Evolutionary conservation across 2,329 filamentous ascomycete genomes (phyloP), one percentile per base, ranked within the genome.

Genomic region (Hypoxylon sp.): DNA sequence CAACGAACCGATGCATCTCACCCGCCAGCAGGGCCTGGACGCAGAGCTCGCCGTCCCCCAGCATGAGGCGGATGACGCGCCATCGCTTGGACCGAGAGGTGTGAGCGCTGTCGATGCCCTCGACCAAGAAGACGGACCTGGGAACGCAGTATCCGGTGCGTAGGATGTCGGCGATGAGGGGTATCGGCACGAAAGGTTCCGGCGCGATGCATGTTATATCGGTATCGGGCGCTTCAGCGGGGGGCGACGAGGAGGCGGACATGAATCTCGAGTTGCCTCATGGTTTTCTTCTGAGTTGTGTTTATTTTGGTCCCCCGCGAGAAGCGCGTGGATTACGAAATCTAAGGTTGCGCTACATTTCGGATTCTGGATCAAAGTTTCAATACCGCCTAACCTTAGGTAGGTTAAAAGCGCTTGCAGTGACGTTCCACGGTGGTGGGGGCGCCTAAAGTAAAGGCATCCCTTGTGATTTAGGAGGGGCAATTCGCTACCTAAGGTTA

Each of bases 21-120:
- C 78, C 74, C 6, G 74, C 72, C 43, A 86, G 71, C 6, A 87
- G 72, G 0, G 83, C 83, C 70, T 87, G 84, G n/a, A 87, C 78
- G 65, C 82, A 86, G 3, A 85, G 71, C 68, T 82, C 77, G 1
- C 84, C 84, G 65, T 87, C 85, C 37, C 84, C 81, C 0, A 87
- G 78, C 0, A 86, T 56, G 10, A 87, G 66, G 1, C 84, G 78
- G 0, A 85, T 69, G 1, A 77, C 75, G 30, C 82, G 80, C 78
- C 81, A 81, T 71, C 76, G 70, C 69, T 65, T 69, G 22, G 74
- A 75, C 11, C 52, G 64, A 1, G 79, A 76, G 0, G 81, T 73
- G 0, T 79, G 71, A 0, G 77, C 63, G 15, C 68, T 54, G 11
- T 82, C 77, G n/a, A 84, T 60, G 47, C 75, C 77, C 60, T 84